These are phyloP conservation scores for Suillus spraguei DNA, from an alignment of 768 basidiomycete species.

Conservation along the genomic window DNA sequence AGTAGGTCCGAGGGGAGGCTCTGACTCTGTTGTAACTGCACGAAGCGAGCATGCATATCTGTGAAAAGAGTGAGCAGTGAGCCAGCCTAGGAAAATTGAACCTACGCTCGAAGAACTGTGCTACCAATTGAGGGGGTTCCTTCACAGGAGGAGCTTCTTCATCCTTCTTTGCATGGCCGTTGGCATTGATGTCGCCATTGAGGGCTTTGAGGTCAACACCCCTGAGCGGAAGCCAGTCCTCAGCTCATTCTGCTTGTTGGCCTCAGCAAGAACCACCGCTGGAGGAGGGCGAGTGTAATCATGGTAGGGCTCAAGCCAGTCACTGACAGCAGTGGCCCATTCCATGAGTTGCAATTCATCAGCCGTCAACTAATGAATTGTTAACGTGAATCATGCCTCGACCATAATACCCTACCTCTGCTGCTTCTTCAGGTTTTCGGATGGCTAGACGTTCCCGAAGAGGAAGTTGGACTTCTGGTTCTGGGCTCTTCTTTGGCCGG, in stretches of 20 bases:
- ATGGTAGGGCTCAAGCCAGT: constrained; percentile 81
- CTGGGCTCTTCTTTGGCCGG: constrained; percentile 64
- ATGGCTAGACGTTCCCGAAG: constrained; percentile 60
- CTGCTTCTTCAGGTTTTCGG: constrained; percentile 50
- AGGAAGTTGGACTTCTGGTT: constrained; percentile 50
- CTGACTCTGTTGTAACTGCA: constrained; percentile 39
- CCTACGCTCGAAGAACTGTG: constrained; percentile 65
- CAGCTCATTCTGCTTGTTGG: constrained; percentile 68
- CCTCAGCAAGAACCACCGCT: constrained; percentile 70
- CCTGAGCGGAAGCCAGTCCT: constrained; percentile 72
- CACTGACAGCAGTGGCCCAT: constrained; percentile 61
- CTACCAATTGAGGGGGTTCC: constrained; percentile 57
- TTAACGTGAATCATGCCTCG: constrained; percentile 1
- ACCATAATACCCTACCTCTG: constrained; percentile 45
- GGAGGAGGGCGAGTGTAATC: constrained; percentile 73
- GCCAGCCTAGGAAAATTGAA: not conserved
- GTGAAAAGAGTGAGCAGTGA: constrained; percentile 2
- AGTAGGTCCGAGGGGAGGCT: constrained; percentile 56
- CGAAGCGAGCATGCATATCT: constrained; percentile 63
- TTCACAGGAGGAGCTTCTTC: constrained; percentile 69
- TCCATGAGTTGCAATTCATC: constrained; percentile 63
- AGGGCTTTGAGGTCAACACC: constrained; percentile 51
- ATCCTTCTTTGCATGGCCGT: constrained; percentile 63
- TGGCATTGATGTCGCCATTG: constrained; percentile 37
- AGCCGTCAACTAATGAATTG: constrained; percentile 55